phyloP scores from a whole-genome alignment of 2,329 filamentous ascomycete genomes.

The Scolecobasidium constrictum region DNA sequence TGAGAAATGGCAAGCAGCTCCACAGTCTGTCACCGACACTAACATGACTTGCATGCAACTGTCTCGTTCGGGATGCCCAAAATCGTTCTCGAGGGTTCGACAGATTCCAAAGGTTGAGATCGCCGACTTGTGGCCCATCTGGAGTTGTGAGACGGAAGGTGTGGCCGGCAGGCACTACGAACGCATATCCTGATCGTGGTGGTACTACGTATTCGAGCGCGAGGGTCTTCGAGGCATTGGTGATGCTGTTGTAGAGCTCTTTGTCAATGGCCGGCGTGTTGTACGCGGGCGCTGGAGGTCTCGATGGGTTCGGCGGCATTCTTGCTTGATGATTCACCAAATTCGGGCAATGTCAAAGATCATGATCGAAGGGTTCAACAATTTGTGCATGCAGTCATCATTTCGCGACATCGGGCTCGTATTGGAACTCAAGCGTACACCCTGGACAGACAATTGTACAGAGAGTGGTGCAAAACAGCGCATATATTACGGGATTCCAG shows the following conservation, averaged over 20 bases:
- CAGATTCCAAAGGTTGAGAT: slow-evolving; percentile 72
- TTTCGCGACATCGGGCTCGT: no score
- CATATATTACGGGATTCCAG: no score
- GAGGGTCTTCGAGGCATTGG: slow-evolving; percentile 14
- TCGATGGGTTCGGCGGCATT: neutral
- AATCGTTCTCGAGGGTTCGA: slow-evolving; percentile 69
- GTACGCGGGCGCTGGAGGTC: slow-evolving; percentile 6
- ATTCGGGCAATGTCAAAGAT: no score
- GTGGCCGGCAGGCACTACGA: slow-evolving; percentile 56
- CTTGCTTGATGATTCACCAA: no score
- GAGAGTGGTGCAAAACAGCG: no score
- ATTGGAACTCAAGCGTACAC: no score
- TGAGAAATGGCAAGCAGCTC: slow-evolving; percentile 66
- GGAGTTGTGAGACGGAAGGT: slow-evolving; percentile 67
- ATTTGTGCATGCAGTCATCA: no score
- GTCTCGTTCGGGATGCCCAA: slow-evolving; percentile 70
- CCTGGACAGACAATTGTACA: no score
- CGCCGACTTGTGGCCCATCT: slow-evolving; percentile 69
- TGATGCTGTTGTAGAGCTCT: slow-evolving; percentile 6
- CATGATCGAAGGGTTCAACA: no score
- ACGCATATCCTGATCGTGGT: slow-evolving; percentile 63
- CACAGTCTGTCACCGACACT: slow-evolving; percentile 62
- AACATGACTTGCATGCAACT: slow-evolving; percentile 69
- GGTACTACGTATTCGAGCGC: slow-evolving; percentile 50
- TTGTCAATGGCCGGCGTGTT: slow-evolving; percentile 8